phyloP scores from a whole-genome alignment of 345 rosid species.

The Raphanus sativus region DNA sequence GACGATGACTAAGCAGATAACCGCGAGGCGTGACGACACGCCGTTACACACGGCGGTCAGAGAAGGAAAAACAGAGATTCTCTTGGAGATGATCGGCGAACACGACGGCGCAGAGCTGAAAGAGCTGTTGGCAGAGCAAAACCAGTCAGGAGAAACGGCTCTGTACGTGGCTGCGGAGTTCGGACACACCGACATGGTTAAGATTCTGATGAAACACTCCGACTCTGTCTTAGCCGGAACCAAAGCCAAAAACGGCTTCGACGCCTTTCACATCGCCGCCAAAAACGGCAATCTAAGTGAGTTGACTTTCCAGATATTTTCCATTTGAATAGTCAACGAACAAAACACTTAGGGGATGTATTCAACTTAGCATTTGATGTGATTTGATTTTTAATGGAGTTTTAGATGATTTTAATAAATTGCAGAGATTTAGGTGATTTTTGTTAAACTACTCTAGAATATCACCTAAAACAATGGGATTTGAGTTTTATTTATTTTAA shows the following conservation, averaged over 20 bases:
- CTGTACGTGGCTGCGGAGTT: slow-evolving; percentile 81
- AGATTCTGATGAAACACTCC: slow-evolving; percentile 56
- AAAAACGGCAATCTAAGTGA: slow-evolving; percentile 78
- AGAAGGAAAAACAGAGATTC: slow-evolving; percentile 52
- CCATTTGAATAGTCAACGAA: background rate
- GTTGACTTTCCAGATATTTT: slow-evolving; percentile 11
- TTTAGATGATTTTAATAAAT: too few species aligned
- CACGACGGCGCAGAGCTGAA: slow-evolving; percentile 46
- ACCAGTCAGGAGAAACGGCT: slow-evolving; percentile 83
- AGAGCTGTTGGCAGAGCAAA: slow-evolving; percentile 57
- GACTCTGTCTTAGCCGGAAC: slow-evolving; percentile 58
- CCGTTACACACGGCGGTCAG: slow-evolving; percentile 67
- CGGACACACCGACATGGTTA: slow-evolving; percentile 63
- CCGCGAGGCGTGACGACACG: slow-evolving; percentile 73
- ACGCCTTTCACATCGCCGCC: slow-evolving; percentile 89
- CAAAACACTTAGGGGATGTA: too few species aligned
- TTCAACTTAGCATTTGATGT: too few species aligned
- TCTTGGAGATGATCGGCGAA: slow-evolving; percentile 50
- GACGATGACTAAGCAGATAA: slow-evolving; percentile 70
- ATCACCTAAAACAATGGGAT: too few species aligned
- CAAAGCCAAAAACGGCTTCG: slow-evolving; percentile 79
- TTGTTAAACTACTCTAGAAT: too few species aligned
- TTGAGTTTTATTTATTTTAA: too few species aligned
- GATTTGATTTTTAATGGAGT: too few species aligned
- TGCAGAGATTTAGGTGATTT: too few species aligned